These are phyloP conservation scores for Paramecium bursaria DNA, from an alignment of 73 alveolate genomes.

Conservation along the genomic window DNA sequence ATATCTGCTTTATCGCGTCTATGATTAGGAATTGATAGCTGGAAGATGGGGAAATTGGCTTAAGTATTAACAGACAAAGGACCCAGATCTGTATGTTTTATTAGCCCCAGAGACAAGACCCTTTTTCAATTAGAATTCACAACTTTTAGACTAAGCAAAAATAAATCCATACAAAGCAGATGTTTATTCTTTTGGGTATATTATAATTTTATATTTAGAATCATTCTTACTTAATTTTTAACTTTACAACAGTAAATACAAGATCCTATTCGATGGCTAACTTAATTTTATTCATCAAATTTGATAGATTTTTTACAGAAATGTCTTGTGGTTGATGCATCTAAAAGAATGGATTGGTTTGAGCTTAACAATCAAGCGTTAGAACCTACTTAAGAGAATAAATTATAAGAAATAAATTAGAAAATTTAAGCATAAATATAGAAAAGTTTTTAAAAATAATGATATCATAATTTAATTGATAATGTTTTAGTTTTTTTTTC, in stretches of 20 bases:
- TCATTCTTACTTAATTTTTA: slow-evolving; percentile 2
- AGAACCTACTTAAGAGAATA: too few species aligned
- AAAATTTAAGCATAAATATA: too few species aligned
- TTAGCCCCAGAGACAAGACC: slow-evolving; percentile 51
- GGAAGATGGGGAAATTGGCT: slow-evolving; percentile 61
- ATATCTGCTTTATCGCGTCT: slow-evolving; percentile 30
- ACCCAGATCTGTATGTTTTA: slow-evolving; percentile 32
- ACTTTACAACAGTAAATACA: slow-evolving; percentile 7
- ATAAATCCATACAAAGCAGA: slow-evolving; percentile 46
- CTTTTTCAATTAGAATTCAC: not conserved
- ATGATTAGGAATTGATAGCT: slow-evolving; percentile 56
- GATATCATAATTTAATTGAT: too few species aligned
- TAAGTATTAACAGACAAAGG: slow-evolving; percentile 29
- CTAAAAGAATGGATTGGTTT: too few species aligned
- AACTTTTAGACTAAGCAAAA: slow-evolving; percentile 21
- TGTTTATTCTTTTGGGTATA: slow-evolving; percentile 54
- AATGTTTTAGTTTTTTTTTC: too few species aligned
- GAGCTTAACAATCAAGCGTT: too few species aligned
- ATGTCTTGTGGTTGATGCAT: too few species aligned
- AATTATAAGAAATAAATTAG: too few species aligned
- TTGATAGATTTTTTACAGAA: too few species aligned
- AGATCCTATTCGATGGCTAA: slow-evolving; percentile 45
- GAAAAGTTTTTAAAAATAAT: too few species aligned
- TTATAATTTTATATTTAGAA: not conserved
- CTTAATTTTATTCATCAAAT: slow-evolving; percentile 28